Conservation (phyloP, 768 basidiomycete species). For the Chlorophyllum brunneum region DNA sequence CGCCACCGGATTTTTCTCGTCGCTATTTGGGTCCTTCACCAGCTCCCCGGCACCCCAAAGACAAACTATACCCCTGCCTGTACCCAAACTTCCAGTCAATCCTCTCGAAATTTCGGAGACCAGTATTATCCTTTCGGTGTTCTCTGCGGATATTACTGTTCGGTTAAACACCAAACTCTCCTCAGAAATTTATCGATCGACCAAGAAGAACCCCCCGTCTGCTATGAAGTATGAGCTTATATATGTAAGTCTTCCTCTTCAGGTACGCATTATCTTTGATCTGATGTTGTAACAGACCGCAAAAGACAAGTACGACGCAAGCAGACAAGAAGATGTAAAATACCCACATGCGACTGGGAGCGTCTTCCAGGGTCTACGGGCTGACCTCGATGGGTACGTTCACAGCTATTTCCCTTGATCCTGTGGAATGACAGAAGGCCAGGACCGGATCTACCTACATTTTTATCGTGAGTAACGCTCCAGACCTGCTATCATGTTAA, state of each 20-base stretch:
- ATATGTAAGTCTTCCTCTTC: slow-evolving; percentile 48
- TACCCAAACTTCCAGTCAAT: slow-evolving; percentile 21
- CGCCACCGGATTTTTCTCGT: slow-evolving; percentile 45
- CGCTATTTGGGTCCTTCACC: slow-evolving; percentile 37
- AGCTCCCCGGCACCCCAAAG: slow-evolving; percentile 33
- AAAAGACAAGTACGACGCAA: slow-evolving; percentile 76
- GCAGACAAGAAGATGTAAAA: slow-evolving; percentile 60
- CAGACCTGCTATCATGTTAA: background rate
- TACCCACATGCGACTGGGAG: slow-evolving; percentile 64
- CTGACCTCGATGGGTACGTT: slow-evolving; percentile 77
- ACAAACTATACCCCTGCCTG: slow-evolving; percentile 28
- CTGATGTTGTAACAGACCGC: slow-evolving; percentile 46
- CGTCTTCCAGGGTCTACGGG: slow-evolving; percentile 82
- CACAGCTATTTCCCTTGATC: background rate
- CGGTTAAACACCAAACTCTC: slow-evolving; percentile 61
- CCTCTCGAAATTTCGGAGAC: slow-evolving; percentile 43
- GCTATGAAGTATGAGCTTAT: slow-evolving; percentile 79
- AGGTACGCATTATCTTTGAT: background rate
- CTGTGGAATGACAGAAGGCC: slow-evolving; percentile 3
- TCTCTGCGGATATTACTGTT: slow-evolving; percentile 64
- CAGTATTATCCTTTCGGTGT: slow-evolving; percentile 59
- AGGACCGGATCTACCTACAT: slow-evolving; percentile 69
- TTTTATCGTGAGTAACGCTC: slow-evolving; percentile 66
- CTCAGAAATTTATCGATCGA: slow-evolving; percentile 79
- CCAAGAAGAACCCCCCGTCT: slow-evolving; percentile 89